Base-by-base conservation (phyloP, 768 basidiomycete species). In the Xerocomus spinulosus region DNA sequence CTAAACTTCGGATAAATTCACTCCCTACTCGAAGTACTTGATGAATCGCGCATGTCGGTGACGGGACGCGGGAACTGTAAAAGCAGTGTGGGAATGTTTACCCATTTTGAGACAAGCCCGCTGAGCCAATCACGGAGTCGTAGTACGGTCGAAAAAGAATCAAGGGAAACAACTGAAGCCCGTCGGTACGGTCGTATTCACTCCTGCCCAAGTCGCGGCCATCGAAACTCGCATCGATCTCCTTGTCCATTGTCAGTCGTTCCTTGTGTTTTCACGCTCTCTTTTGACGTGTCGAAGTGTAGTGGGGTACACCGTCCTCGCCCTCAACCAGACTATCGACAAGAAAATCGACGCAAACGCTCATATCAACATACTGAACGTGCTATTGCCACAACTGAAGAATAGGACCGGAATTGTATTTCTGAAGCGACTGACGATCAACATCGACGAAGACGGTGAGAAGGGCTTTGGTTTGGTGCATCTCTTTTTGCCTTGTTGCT, bases 261-360 rank as follows among this genome's bases (percentile, higher is more conserved):
- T 52, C 35, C 0, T 20, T 2, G 5, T 15, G 0, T 1, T 1
- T 9, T 17, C 37, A 12, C 4, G 5, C 21, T 9, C 17, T 20
- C 24, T n/a, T 32, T 43, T 57, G 28, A 62, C 47, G 2, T n/a
- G 34, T 36, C 23, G 13, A 52, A 46, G 41, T 25, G 26, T 62
- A 94, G 91, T 94, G 73, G 92, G 92, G 75, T 94, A 92, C 68
- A 80, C 83, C 24, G 81, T 90, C 29, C 60, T 93, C 38, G 85
- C 83, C 2, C 75, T 94, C 53, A 86, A 81, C 56, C 87, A 92
- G 57, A 81, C 78, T 2, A 75, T 87, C 14, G 71, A 81, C 48
- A 81, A 82, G 44, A 82, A 79, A 51, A 73, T 91, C 15, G 87
- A 90, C 54, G 71, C 80, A 2, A 85, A 84, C 63, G 72, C 70